Evolutionary conservation across 2,329 filamentous ascomycete genomes (phyloP), one percentile per base, ranked within the genome.

Genomic region (Fusarium coffeatum): DNA sequence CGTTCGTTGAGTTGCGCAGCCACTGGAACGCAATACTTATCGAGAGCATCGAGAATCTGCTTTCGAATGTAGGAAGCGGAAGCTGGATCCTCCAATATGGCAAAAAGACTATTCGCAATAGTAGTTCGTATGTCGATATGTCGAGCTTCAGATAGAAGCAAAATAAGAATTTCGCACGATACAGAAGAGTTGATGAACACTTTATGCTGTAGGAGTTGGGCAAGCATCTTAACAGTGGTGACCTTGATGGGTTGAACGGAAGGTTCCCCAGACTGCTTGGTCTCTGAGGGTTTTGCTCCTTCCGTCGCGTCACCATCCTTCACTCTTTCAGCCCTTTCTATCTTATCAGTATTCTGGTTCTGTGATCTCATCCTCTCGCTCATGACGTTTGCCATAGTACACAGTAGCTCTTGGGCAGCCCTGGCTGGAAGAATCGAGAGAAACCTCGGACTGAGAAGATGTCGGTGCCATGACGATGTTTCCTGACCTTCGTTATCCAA

Each of bases 211-310:
- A 81, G 67, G 2, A 80, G 51, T 41, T 79, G 76, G 1, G 77
- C 76, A n/a, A 81, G 70, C 76, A 81, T 79, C 53, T 81, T 80
- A 51, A 81, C 71, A 0, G 79, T 81, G 1, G 76, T 78, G 8
- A 81, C 71, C 56, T 80, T 81, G 53, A 81, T 69, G 6, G 18
- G 34, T n/a, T 37, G 34, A 37, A 37, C 34, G 34, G 68, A 55
- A 4, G 76, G 71, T 11, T n/a, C 34, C 4, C 43, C 12, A 18
- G 32, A 8, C 43, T 11, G 10, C 13, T 45, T 55, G 5, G 40
- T 25, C 25, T 67, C 22, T 5, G 32, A 48, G n/a, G 11, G 2
- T 5, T 27, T 41, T 10, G 22, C 16, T 6, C 28, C 42, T 10
- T 41, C 41, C 13, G 34, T 40, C 32, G 12, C 6, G 2, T 51